phyloP scores from a whole-genome alignment of 306 rosid species.

The Arachis stenosperma region DNA sequence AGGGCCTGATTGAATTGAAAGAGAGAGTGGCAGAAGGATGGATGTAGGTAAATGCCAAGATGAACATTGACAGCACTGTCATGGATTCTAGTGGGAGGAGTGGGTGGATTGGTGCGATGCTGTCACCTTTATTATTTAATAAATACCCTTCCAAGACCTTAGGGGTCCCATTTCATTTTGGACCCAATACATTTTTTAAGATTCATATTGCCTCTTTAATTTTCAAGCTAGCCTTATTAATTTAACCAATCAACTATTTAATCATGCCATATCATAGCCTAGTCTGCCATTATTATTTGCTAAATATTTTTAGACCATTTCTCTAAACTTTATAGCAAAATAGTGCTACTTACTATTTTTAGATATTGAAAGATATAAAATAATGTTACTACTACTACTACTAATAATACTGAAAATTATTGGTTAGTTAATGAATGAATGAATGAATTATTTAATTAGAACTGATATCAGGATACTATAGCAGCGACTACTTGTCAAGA shows the following conservation, averaged over 20 bases:
- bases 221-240: too few species aligned
- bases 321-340: neutral
- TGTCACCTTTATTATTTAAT: neutral
- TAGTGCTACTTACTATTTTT: neutral
- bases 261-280: too few species aligned
- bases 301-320: neutral
- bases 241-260: too few species aligned
- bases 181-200: neutral
- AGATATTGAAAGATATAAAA: neutral
- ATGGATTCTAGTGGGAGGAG: neutral
- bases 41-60: neutral
- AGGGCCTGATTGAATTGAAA: too few species aligned
- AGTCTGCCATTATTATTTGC: too few species aligned
- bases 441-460: neutral
- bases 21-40: neutral
- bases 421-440: neutral
- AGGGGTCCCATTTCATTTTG: slow-evolving; percentile 25
- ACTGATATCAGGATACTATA: neutral
- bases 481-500: neutral
- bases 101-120: slow-evolving; percentile 1
- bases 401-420: neutral
- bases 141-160: slow-evolving; percentile 13
- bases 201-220: too few species aligned
- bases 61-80: neutral
- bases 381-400: neutral